Evolutionary conservation across 139 green algal genomes (phyloP).

Genomic region (Zygnema cylindricum): DNA sequence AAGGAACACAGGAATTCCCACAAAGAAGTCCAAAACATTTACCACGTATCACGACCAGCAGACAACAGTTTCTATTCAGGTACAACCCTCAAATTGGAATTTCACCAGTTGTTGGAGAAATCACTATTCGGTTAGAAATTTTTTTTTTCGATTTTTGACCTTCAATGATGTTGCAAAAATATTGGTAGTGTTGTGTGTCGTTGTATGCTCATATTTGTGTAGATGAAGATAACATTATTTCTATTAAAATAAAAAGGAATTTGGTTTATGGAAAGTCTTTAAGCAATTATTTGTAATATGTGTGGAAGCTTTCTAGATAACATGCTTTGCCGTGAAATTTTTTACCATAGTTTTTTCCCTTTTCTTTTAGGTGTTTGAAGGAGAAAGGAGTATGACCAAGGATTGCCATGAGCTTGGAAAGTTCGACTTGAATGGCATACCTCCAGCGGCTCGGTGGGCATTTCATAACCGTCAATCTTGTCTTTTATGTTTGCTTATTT

Average conservation of each 20-base stretch:
- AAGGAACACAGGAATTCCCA: constrained; percentile 80
- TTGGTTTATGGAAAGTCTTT: no score
- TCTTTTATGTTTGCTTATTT: not conserved
- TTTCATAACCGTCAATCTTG: not conserved
- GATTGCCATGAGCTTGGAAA: constrained; percentile 71
- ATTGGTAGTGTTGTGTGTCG: not conserved
- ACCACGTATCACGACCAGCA: constrained; percentile 99
- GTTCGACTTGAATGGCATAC: constrained; percentile 72
- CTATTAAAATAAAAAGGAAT: not conserved
- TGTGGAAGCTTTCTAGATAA: not conserved
- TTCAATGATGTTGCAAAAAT: not conserved
- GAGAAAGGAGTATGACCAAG: constrained; percentile 71
- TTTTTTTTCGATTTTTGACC: not conserved
- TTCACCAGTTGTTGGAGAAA: no score
- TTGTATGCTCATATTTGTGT: not conserved
- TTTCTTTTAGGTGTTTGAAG: constrained; percentile 68
- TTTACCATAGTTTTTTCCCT: not conserved
- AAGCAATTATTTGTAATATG: not conserved
- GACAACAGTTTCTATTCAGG: constrained; percentile 68
- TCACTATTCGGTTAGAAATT: not conserved
- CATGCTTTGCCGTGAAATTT: not conserved
- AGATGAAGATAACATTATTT: not conserved
- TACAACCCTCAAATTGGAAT: not conserved
- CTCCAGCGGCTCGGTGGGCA: constrained; percentile 61
- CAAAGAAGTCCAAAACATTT: constrained; percentile 98